Percentiles rank a stretch among this genome's conserved stretches.
These are phyloP conservation scores for Dissophora ornata DNA, from an alignment of 192 early-diverging fungal genomes.

Conservation along the genomic window DNA sequence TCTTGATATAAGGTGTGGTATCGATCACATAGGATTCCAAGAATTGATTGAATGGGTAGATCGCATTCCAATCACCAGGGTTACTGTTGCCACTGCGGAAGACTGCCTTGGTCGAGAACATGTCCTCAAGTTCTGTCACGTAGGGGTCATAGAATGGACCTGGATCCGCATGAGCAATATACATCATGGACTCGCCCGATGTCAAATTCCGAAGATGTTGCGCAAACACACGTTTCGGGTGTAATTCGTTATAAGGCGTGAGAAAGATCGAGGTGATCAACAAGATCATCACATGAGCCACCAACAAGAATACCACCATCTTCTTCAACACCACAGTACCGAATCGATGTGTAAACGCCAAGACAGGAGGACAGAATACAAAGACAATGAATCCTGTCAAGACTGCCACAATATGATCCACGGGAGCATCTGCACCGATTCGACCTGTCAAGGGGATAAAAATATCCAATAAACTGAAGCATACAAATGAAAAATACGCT, in stretches of 20 bases:
- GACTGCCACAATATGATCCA: constrained; percentile 72
- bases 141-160: constrained; percentile 61
- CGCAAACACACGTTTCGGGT: constrained; percentile 73
- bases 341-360: constrained; percentile 67
- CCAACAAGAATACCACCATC: constrained; percentile 40
- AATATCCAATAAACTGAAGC: constrained; percentile 63
- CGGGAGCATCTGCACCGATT: constrained; percentile 73
- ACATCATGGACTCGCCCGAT: constrained; percentile 62
- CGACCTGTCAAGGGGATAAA: constrained; percentile 80
- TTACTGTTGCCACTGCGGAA: constrained; percentile 47
- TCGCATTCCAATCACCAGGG: constrained; percentile 66
- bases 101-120: constrained; percentile 52
- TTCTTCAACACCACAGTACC: constrained; percentile 49
- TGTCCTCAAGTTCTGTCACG: constrained; percentile 54
- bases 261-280: constrained; percentile 50
- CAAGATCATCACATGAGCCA: constrained; percentile 50
- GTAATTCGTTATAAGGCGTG: constrained; percentile 68
- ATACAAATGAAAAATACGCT: constrained; percentile 58
- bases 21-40: constrained; percentile 61
- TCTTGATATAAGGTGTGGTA: constrained; percentile 34
- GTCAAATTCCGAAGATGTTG: constrained; percentile 74
- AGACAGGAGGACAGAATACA: constrained; percentile 58
- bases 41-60: constrained; percentile 76
- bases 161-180: constrained; percentile 72
- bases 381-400: constrained; percentile 65